A percentile compares a stretch with the other conserved stretches of the same genome.
phyloP scores from a whole-genome alignment of 495 filamentous ascomycete genomes.

The Rhizodiscina lignyota region DNA sequence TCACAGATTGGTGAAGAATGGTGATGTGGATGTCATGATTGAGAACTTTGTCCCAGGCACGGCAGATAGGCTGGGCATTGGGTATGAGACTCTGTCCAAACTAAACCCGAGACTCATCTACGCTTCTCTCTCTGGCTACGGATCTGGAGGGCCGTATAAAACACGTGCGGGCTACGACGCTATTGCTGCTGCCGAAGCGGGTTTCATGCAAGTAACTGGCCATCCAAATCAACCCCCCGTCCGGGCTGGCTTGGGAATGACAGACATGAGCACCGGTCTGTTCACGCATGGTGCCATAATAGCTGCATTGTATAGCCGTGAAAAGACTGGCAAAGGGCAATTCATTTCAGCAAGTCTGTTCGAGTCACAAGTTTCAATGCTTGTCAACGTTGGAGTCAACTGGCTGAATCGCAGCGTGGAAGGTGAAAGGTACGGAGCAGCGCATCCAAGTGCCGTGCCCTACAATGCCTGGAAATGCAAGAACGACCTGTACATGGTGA shows the following conservation, averaged over 20 bases:
- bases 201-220: conserved; percentile 96
- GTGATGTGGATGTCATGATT: conserved; percentile 82
- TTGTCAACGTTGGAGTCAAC: conserved; percentile 86
- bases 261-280: conserved; percentile 87
- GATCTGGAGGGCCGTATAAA: conserved; percentile 88
- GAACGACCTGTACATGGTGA: conserved; percentile 79
- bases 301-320: conserved; percentile 69
- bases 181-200: conserved; percentile 97
- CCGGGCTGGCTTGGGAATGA: conserved; percentile 94
- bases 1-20: conserved; percentile 62
- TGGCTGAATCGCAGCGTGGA: conserved; percentile 75
- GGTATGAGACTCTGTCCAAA: conserved; percentile 59
- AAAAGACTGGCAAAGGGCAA: conserved; percentile 57
- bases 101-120: conserved; percentile 70
- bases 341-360: conserved; percentile 83
- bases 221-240: conserved; percentile 75
- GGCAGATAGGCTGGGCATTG: conserved; percentile 76
- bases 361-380: conserved; percentile 85
- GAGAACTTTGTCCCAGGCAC: conserved; percentile 92
- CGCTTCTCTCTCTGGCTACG: conserved; percentile 58
- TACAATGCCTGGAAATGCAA: conserved; percentile 88
- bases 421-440: conserved; percentile 86
- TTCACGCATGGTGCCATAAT: conserved; percentile 96
- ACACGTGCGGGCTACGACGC: conserved; percentile 90
- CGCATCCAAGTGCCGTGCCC: conserved; percentile 91